Conservation (phyloP, 2,329 filamentous ascomycete genomes). For the Talaromyces sp. region DNA sequence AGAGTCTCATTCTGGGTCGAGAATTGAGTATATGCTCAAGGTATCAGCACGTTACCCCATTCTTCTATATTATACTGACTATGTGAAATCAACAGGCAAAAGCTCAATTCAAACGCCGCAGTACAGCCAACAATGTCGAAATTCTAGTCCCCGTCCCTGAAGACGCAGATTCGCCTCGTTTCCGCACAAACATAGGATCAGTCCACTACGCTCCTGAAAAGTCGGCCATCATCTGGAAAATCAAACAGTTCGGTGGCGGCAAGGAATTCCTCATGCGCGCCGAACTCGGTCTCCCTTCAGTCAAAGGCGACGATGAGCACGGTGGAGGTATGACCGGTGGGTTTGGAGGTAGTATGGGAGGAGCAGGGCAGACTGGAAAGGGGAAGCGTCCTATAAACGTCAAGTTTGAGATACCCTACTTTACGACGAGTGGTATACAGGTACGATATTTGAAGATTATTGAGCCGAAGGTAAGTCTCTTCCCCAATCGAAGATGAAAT, state of each 20-base stretch:
- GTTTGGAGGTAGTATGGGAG: conserved; percentile 95
- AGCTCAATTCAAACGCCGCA: conserved; percentile 96
- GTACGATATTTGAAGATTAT: conserved; percentile 99
- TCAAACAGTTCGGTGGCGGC: conserved; percentile 97
- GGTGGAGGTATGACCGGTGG: conserved; percentile 97
- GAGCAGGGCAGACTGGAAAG: conserved; percentile 73
- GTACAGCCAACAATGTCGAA: conserved; percentile 97
- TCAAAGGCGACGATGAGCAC: conserved; percentile 91
- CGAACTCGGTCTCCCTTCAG: conserved; percentile 88
- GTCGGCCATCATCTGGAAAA: conserved; percentile 98
- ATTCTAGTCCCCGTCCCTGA: conserved; percentile 96
- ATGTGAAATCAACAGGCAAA: conserved; percentile 57
- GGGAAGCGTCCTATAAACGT: conserved; percentile 96
- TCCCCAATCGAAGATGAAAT: conserved; percentile 17
- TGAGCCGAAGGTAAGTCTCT: conserved; percentile 81
- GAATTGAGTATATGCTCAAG: conserved; percentile 99
- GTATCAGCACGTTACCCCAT: conserved; percentile 35
- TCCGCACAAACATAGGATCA: conserved; percentile 94
- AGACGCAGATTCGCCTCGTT: conserved; percentile 91
- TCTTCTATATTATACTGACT: neutral
- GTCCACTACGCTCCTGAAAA: conserved; percentile 98
- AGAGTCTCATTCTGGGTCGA: conserved; percentile 88
- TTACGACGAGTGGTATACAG: conserved; percentile 98
- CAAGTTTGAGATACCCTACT: conserved; percentile 99
- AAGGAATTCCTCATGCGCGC: conserved; percentile 99